Evolutionary conservation across 768 basidiomycete species (phyloP).

Genomic region (Trametes cubensis): DNA sequence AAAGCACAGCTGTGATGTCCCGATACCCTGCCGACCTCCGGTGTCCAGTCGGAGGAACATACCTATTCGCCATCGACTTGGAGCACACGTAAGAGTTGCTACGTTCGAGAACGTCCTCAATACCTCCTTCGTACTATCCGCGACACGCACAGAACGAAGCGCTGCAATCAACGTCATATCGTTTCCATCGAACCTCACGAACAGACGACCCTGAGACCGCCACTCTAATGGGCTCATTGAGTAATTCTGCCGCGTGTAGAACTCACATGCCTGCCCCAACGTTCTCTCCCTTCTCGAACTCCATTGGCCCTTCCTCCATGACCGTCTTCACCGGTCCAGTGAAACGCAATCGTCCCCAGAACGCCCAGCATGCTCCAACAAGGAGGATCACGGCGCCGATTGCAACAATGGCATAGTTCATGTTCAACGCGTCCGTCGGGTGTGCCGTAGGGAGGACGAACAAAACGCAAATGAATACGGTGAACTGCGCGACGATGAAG

Average conservation of each 20-base stretch:
- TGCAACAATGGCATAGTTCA: conserved; percentile 62
- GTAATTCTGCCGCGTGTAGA: not conserved
- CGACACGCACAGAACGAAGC: not conserved
- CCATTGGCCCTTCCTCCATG: conserved; percentile 6
- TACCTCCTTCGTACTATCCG: not conserved
- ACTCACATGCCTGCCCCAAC: not conserved
- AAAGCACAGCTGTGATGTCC: not conserved
- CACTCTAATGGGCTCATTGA: not conserved
- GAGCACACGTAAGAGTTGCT: too few species aligned
- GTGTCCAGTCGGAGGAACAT: not conserved
- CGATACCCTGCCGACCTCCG: not conserved
- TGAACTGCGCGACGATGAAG: conserved; percentile 41
- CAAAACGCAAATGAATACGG: conserved; percentile 53
- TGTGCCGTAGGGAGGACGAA: conserved; percentile 59
- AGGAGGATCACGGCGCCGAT: conserved; percentile 49
- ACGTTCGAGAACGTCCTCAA: not conserved
- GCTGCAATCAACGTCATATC: not conserved
- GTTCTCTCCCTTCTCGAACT: conserved; percentile 18
- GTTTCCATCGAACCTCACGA: not conserved
- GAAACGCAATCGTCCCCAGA: conserved; percentile 52
- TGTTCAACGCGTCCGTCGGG: conserved; percentile 51
- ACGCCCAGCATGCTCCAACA: conserved; percentile 48
- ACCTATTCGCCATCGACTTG: not conserved
- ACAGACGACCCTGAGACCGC: not conserved
- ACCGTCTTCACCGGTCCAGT: conserved; percentile 48